Evolutionary conservation across 805 yeast species (phyloP).

Genomic region (Nakazawaea ambrosiae): DNA sequence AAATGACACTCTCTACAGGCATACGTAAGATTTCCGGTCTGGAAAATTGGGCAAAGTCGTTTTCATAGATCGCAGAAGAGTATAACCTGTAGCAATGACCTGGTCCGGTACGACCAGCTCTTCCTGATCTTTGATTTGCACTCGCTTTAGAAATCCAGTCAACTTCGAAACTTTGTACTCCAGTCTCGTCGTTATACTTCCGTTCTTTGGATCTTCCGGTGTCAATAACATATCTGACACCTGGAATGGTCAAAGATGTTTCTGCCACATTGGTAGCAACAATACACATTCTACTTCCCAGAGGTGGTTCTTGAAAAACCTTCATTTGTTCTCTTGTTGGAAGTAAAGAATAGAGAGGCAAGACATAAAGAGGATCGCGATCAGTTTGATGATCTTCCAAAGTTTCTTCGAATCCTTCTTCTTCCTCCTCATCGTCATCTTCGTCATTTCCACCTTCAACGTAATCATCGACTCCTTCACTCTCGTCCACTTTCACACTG

Average conservation of each 20-base stretch:
- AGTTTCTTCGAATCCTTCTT: conserved; percentile 67
- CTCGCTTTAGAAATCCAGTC: conserved; percentile 94
- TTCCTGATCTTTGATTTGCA: conserved; percentile 90
- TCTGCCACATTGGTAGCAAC: conserved; percentile 98
- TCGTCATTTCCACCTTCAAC: conserved; percentile 25
- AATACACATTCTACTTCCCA: conserved; percentile 79
- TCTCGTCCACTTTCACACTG: conserved; percentile 38
- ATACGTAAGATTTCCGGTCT: conserved; percentile 86
- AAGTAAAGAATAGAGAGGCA: conserved; percentile 85
- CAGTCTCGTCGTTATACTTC: conserved; percentile 70
- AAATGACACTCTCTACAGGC: conserved; percentile 95
- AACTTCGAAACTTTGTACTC: conserved; percentile 88
- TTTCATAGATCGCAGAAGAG: conserved; percentile 91
- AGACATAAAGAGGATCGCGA: conserved; percentile 76
- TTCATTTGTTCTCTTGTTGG: conserved; percentile 96
- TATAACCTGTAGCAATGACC: conserved; percentile 92
- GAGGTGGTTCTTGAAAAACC: conserved; percentile 81
- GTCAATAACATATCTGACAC: conserved; percentile 90
- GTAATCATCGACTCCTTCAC: conserved; percentile 33
- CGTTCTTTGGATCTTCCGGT: conserved; percentile 93
- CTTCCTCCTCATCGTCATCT: conserved; percentile 43
- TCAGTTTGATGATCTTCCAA: conserved; percentile 65
- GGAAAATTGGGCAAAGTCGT: conserved; percentile 75
- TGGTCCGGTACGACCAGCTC: conserved; percentile 93
- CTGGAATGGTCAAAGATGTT: conserved; percentile 94